phyloP scores from a whole-genome alignment of 305 asterid genomes.

The Rubia balearica region DNA sequence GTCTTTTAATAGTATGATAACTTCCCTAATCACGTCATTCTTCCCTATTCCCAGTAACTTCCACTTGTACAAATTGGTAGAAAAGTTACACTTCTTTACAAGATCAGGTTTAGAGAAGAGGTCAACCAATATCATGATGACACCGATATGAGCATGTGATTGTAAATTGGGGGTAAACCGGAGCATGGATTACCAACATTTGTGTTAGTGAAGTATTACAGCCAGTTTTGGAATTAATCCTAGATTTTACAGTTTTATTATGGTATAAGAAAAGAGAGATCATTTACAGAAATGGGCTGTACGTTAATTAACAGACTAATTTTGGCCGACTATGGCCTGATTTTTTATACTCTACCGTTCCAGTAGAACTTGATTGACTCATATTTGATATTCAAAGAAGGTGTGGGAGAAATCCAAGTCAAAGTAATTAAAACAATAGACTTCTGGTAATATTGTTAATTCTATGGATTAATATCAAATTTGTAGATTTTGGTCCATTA shows the following conservation, averaged over 20 bases:
- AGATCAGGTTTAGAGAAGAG: not conserved
- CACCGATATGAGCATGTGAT: not conserved
- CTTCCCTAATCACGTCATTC: not conserved
- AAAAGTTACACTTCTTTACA: not conserved
- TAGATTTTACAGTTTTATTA: not conserved
- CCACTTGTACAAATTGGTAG: slow-evolving; percentile 16
- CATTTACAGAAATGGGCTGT: not conserved
- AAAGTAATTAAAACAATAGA: too few relatives aligned
- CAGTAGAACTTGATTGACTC: too few relatives aligned
- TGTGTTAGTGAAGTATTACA: not conserved
- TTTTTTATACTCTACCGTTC: too few relatives aligned
- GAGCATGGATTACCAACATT: not conserved
- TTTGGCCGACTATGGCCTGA: too few relatives aligned
- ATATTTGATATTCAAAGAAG: too few relatives aligned
- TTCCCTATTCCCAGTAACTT: not conserved
- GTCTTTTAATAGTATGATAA: not conserved
- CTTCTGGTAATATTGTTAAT: too few relatives aligned
- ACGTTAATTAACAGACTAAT: too few relatives aligned
- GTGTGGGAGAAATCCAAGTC: too few relatives aligned
- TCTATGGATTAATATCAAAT: too few relatives aligned
- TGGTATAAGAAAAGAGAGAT: not conserved
- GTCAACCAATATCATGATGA: not conserved
- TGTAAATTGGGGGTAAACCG: not conserved
- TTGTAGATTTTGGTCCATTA: too few relatives aligned
- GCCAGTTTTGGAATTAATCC: not conserved